Evolutionary conservation across 2,329 filamentous ascomycete genomes (phyloP), one percentile per base, ranked within the genome.

Genomic region (Chrysoporthe puriensis): DNA sequence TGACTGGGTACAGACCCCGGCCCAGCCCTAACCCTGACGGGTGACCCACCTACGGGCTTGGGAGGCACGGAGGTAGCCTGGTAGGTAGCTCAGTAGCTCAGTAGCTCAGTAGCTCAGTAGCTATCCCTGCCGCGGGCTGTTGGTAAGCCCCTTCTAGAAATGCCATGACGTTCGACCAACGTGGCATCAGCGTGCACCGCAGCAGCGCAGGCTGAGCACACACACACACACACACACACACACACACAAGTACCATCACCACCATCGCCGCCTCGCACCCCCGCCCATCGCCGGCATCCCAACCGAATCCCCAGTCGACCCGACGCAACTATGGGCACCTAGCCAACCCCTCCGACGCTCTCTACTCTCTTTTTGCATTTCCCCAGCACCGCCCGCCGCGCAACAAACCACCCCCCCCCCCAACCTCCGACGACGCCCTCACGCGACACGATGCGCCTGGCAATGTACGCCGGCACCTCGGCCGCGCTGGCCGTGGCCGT

Each of bases 401-500:
- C 56, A 32, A 46, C 59, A 21, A 59, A 50, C 36, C 36, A 50
- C 56, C 36, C 32, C 21, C 50, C 54, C n/a, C 21, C 62, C 34
- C n/a, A n/a, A n/a, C n/a, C n/a, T n/a, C n/a, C 43, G 48, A 58
- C 16, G 26, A 26, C 26, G 26, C n/a, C 34, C 21, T 7, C 36
- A 43, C 62, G n/a, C 59, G 21, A 48, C n/a, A 85, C 79, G 74
- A 88, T 88, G 86, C 84, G 86, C 76, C 77, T 88, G 73, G 80
- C 81, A 71, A 87, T 85, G 85, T 88, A 88, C 76, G 84, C 85
- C 75, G 85, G 85, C 82, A 86, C 88, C 79, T 97, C 95, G 66
- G 90, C 91, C 78, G 90, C 90, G 80, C 89, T 97, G 77, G 95
- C 95, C 74, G 91, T 88, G 72, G 88, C 89, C 74, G 94, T 97